Percentiles rank a stretch among this genome's conserved stretches.
Conservation (phyloP, 2,329 filamentous ascomycete genomes). For the Fusarium hostae region DNA sequence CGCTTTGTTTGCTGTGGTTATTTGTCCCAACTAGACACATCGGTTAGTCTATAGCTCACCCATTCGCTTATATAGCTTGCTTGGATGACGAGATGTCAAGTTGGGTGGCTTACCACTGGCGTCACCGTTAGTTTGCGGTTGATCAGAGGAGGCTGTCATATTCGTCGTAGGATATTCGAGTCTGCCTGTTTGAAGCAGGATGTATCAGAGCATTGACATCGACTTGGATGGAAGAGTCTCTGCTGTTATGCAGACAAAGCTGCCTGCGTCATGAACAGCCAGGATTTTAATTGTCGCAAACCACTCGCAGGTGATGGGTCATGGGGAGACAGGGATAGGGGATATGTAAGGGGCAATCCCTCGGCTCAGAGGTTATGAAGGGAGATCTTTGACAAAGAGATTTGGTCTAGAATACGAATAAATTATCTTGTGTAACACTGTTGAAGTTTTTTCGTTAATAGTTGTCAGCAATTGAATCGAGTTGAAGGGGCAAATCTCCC, state of each 20-base stretch:
- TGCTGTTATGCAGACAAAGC: slow-evolving; percentile 14
- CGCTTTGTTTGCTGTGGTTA: slow-evolving; percentile 57
- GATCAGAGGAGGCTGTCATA: slow-evolving; percentile 33
- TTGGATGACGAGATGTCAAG: not conserved
- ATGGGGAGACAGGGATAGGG: slow-evolving; percentile 18
- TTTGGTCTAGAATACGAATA: not conserved
- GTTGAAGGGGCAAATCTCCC: slow-evolving; percentile 28
- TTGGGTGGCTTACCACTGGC: slow-evolving; percentile 20
- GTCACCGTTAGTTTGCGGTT: slow-evolving; percentile 20
- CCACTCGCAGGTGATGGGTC: slow-evolving; percentile 9
- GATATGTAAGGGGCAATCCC: not conserved
- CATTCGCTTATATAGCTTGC: slow-evolving; percentile 4
- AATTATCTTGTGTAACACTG: slow-evolving; percentile 3
- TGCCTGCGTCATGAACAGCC: slow-evolving; percentile 32
- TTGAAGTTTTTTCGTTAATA: not conserved
- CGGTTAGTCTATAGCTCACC: not conserved
- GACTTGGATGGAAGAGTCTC: slow-evolving; percentile 8
- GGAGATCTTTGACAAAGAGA: not conserved
- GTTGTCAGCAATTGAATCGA: slow-evolving; percentile 2
- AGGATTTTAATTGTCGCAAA: slow-evolving; percentile 36
- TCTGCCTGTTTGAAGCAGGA: not conserved
- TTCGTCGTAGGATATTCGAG: not conserved
- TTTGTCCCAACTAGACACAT: slow-evolving; percentile 21
- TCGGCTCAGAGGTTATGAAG: not conserved
- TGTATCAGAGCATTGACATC: not conserved